phyloP scores from a whole-genome alignment of 2,329 filamentous ascomycete species.

The Aspergillus sclerotialis region DNA sequence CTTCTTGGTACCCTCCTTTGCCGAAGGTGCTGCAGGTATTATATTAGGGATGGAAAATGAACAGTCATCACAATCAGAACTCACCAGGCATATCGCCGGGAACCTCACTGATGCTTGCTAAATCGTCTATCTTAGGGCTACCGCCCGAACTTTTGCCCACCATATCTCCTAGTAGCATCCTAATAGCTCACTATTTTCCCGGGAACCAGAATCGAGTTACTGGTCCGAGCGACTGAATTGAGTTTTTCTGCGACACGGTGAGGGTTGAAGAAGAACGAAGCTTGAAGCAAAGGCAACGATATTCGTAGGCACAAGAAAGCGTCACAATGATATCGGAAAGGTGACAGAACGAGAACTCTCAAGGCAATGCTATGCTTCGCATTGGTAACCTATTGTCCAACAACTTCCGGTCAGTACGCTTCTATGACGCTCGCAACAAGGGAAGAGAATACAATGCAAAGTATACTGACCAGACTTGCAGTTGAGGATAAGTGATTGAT shows the following conservation, averaged over 20 bases:
- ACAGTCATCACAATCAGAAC: constrained; percentile 11
- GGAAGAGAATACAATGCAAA: background rate
- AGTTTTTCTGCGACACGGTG: background rate
- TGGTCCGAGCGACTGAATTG: background rate
- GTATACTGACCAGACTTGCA: background rate
- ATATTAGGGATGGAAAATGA: constrained; percentile 8
- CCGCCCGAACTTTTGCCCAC: constrained; percentile 27
- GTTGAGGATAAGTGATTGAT: background rate
- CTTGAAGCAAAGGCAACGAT: too few species aligned
- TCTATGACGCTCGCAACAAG: background rate
- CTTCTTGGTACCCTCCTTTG: constrained; percentile 25
- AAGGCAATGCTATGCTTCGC: background rate
- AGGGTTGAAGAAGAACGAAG: background rate
- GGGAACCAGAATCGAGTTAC: background rate
- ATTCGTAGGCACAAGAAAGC: too few species aligned
- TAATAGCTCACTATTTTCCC: constrained; percentile 6
- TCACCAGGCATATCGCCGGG: constrained; percentile 33
- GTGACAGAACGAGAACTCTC: too few species aligned
- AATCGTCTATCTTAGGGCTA: constrained; percentile 30
- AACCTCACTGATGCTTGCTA: constrained; percentile 36
- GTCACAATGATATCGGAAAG: background rate
- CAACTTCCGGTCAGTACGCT: background rate
- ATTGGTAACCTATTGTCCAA: background rate
- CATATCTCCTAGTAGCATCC: constrained; percentile 33
- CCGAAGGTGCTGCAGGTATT: constrained; percentile 13